These are phyloP conservation scores for Pyricularia grisea DNA, from an alignment of 2,329 filamentous ascomycete species.

Conservation along the genomic window DNA sequence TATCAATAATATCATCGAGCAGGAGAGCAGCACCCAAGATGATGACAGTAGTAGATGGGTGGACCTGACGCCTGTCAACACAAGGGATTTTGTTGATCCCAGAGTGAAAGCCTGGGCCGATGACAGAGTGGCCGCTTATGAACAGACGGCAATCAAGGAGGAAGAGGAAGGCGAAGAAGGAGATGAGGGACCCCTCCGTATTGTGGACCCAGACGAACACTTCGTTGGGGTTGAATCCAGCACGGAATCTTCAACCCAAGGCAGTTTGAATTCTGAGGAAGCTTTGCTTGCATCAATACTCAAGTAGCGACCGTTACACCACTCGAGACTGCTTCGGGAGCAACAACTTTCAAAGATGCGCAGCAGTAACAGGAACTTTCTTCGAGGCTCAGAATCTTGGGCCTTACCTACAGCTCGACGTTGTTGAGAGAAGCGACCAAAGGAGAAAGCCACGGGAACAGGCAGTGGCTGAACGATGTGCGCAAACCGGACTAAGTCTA, in stretches of 20 bases:
- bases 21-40: background rate
- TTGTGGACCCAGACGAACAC: background rate
- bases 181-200: background rate
- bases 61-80: background rate
- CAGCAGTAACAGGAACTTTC: background rate
- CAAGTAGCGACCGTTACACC: background rate
- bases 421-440: background rate
- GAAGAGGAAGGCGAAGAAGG: background rate
- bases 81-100: background rate
- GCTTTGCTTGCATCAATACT: background rate
- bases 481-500: background rate
- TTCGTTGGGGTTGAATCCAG: background rate
- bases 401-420: background rate
- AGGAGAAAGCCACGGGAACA: background rate
- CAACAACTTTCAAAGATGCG: background rate
- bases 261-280: background rate
- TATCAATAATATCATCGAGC: background rate
- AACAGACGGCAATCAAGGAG: background rate
- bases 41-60: background rate
- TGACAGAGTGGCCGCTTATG: background rate
- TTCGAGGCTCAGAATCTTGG: background rate
- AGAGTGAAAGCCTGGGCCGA: background rate
- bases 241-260: background rate
- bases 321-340: background rate
- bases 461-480: background rate